Evolutionary conservation across 208 protist species (phyloP).

Genomic region (Trypanosoma cruzi): DNA sequence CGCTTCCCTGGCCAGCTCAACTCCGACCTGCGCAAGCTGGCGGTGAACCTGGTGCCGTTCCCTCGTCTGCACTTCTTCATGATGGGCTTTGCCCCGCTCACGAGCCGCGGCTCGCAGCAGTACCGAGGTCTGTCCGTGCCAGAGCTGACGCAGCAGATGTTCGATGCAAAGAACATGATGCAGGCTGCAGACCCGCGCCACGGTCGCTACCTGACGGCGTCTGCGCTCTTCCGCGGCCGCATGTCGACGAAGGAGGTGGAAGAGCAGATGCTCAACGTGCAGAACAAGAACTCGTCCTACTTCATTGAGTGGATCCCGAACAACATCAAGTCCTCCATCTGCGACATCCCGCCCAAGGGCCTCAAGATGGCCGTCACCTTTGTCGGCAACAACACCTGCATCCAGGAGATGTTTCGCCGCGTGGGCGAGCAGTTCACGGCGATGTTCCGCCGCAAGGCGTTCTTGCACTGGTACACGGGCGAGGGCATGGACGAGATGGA

Average conservation of each 20-base stretch:
- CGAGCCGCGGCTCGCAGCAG: conserved; percentile 73
- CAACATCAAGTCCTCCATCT: conserved; percentile 84
- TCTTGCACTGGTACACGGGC: conserved; percentile 99
- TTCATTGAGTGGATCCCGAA: conserved; percentile 91
- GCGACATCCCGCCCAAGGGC: conserved; percentile 93
- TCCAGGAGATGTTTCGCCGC: conserved; percentile 95
- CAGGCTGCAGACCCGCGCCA: conserved; percentile 66
- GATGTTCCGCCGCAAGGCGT: conserved; percentile 99
- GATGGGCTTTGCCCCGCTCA: conserved; percentile 96
- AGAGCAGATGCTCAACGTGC: conserved; percentile 95
- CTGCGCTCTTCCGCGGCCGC: conserved; percentile 92
- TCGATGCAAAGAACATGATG: conserved; percentile 99
- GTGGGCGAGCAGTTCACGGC: conserved; percentile 96
- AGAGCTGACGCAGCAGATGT: conserved; percentile 98
- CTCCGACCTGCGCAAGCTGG: conserved; percentile 96
- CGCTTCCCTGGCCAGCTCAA: conserved; percentile 98
- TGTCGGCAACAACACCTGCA: conserved; percentile 95
- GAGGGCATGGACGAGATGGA: conserved; percentile 93
- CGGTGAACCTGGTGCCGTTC: conserved; percentile 98
- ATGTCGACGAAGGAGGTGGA: conserved; percentile 98
- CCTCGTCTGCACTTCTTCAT: conserved; percentile 99
- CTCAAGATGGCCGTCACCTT: conserved; percentile 95
- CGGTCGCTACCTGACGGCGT: conserved; percentile 74
- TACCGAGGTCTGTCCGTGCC: conserved; percentile 94
- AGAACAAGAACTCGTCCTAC: conserved; percentile 96